phyloP scores from a whole-genome alignment of 78 protist species.

The Salpingoeca rosetta region DNA sequence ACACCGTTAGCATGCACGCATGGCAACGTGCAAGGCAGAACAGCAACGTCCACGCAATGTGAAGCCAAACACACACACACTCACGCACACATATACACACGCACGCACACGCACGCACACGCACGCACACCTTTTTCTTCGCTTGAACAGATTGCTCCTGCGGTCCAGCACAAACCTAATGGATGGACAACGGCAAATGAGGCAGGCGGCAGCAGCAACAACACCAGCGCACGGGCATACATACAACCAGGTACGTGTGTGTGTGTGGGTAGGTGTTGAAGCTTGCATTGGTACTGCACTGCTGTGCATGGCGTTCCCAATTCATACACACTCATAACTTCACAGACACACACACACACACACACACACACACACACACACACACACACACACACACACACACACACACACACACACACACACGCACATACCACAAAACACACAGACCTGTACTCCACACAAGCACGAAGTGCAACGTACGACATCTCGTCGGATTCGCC shows the following conservation, averaged over 20 bases:
- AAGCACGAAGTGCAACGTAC: constrained; percentile 19
- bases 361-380: no score
- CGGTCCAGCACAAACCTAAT: no score
- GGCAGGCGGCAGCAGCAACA: background rate
- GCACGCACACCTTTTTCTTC: background rate
- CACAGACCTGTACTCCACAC: background rate
- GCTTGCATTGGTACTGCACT: no score
- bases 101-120: no score
- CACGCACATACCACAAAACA: no score
- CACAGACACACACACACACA: no score
- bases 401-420: background rate
- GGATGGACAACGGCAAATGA: background rate
- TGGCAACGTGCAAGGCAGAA: background rate
- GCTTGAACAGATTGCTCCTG: constrained; percentile 22
- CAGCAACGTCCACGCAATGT: background rate
- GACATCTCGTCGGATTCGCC: constrained; percentile 81
- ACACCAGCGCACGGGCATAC: background rate
- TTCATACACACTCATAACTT: no score
- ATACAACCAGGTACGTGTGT: no score
- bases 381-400: constrained; percentile 13
- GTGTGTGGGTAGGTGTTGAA: no score
- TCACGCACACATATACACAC: no score
- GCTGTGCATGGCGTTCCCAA: no score
- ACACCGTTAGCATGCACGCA: background rate
- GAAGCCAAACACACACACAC: no score